Conservation (phyloP, 441 rosid species). For the Pelargonium cotyledonis region DNA sequence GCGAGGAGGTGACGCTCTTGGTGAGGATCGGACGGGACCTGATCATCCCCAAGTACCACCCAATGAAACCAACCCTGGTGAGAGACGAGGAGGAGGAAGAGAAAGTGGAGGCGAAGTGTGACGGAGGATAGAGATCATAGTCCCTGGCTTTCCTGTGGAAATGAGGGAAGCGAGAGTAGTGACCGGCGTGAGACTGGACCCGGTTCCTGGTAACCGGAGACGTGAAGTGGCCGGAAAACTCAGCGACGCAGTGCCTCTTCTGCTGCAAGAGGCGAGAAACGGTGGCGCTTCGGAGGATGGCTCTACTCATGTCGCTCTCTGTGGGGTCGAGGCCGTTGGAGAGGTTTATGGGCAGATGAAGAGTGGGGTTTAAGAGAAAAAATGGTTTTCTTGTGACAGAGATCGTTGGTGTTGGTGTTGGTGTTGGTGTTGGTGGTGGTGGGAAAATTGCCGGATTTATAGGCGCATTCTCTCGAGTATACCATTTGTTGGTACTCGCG, state of each 20-base stretch:
- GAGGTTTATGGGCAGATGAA: background rate
- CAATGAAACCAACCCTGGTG: slow-evolving; percentile 40
- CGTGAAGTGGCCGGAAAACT: background rate
- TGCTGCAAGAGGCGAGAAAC: background rate
- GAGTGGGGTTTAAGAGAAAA: background rate
- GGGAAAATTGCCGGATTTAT: too few relatives aligned
- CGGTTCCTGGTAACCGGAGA: slow-evolving; percentile 17
- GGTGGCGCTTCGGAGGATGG: background rate
- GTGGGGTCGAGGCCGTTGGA: background rate
- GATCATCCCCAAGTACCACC: slow-evolving; percentile 78
- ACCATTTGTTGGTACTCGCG: too few relatives aligned
- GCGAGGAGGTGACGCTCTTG: slow-evolving; percentile 54
- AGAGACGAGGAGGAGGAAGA: slow-evolving; percentile 14
- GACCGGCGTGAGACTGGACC: slow-evolving; percentile 27
- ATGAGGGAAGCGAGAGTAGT: slow-evolving; percentile 32
- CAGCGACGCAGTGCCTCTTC: background rate
- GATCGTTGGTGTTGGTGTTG: too few relatives aligned
- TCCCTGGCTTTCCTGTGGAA: slow-evolving; percentile 25
- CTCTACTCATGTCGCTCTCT: slow-evolving; percentile 2
- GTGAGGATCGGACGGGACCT: slow-evolving; percentile 71
- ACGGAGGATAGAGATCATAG: background rate
- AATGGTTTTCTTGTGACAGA: too few relatives aligned
- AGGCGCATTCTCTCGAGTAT: too few relatives aligned
- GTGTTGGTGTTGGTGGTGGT: too few relatives aligned
- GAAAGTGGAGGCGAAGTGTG: background rate